Evolutionary conservation across 495 filamentous ascomycete genomes (phyloP).

Genomic region (Xylaria intraflava): DNA sequence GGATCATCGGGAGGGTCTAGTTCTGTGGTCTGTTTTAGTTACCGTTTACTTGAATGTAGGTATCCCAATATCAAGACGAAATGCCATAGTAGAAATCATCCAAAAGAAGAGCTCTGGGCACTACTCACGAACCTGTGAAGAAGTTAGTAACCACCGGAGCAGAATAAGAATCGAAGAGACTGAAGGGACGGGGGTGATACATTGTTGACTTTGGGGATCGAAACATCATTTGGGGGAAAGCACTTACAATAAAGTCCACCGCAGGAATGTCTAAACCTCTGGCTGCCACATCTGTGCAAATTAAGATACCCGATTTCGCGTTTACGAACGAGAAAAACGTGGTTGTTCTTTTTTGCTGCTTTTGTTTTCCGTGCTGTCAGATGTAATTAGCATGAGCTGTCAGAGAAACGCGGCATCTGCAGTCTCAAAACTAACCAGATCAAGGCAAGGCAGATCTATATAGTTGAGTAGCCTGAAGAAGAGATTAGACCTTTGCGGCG

Average conservation of each 20-base stretch:
- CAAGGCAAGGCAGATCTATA: conserved; percentile 69
- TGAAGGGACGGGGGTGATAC: neutral
- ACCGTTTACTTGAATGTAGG: neutral
- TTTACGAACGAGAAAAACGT: conserved; percentile 99
- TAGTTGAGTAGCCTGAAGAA: conserved; percentile 62
- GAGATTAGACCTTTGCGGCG: neutral
- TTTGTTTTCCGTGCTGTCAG: conserved; percentile 12
- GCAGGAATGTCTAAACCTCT: conserved; percentile 88
- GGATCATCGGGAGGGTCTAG: conserved; percentile 92
- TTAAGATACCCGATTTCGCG: conserved; percentile 78
- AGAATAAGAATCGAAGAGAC: neutral
- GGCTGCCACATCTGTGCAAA: conserved; percentile 95
- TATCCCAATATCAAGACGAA: too few relatives aligned
- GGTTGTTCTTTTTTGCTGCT: conserved; percentile 58
- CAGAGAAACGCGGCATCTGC: neutral
- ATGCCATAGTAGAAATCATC: neutral
- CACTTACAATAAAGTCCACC: conserved; percentile 81
- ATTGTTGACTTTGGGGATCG: too few relatives aligned
- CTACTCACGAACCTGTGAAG: conserved; percentile 9
- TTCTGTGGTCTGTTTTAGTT: conserved; percentile 1
- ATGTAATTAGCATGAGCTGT: neutral
- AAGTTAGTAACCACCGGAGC: neutral
- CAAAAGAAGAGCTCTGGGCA: neutral
- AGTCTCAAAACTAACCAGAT: conserved; percentile 32
- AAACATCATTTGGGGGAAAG: too few relatives aligned